Conservation (phyloP, 2,329 filamentous ascomycete species). For the Sarocladium strictum region DNA sequence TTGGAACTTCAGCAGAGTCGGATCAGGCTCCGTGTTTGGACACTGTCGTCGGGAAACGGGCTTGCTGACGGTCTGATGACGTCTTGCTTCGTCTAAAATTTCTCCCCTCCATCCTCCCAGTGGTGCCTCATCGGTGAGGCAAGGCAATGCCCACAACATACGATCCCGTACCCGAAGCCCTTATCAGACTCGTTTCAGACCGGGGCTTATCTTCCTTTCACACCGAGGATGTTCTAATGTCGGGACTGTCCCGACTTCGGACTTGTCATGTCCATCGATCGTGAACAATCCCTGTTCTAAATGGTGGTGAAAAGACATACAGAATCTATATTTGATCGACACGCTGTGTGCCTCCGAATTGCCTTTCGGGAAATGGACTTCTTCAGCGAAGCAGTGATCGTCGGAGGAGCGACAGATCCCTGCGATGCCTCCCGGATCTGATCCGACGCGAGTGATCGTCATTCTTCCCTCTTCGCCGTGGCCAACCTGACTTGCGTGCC, state of each 20-base stretch:
- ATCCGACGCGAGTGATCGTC: not conserved
- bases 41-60: not conserved
- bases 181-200: too few relatives aligned
- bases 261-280: conserved; percentile 2
- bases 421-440: not conserved
- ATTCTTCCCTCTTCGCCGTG: not conserved
- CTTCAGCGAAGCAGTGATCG: not conserved
- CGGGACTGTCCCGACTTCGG: not conserved
- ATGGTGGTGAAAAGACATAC: too few relatives aligned
- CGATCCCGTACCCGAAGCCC: too few relatives aligned
- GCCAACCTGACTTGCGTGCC: not conserved
- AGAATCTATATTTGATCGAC: not conserved
- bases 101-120: not conserved
- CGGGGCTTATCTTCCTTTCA: not conserved
- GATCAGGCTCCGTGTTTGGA: not conserved
- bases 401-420: not conserved
- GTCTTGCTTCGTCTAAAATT: not conserved
- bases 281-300: not conserved
- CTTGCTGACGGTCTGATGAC: not conserved
- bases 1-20: not conserved
- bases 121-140: not conserved
- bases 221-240: not conserved
- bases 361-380: not conserved
- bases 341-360: too few relatives aligned
- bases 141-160: not conserved